Base-by-base conservation (phyloP, 495 filamentous ascomycete species). In the Hypoxylon perforatum region DNA sequence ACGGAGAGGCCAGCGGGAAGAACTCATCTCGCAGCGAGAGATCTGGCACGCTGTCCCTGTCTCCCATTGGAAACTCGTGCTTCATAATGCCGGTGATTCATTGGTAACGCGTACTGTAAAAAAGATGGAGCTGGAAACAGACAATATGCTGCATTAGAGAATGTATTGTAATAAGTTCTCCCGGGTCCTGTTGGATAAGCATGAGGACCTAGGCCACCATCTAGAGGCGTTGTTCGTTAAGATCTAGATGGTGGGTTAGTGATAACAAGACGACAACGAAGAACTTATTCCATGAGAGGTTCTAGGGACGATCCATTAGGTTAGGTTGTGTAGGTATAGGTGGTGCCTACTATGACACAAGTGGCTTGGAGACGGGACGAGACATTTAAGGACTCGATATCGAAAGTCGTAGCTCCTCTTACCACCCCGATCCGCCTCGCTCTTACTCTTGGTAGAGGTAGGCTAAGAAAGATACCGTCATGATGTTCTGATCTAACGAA, bases 1-100 rank as follows among this genome's bases (percentile, higher is more conserved):
- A 69, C 14, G 66, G 70, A 36, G 70, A 54, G 38, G 61, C 60
- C 46, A 64, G 50, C 19, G 72, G 70, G 10, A 61, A 68, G 25
- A 48, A 39, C 42, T 67, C 72, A 33, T 68, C 61, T 21, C 63
- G 61, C 8, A 73, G 48, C n/a, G 38, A 18, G 30, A 73, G 53
- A 56, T 54, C 33, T 45, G 63, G 57, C 48, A 49, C 56, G 53
- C 25, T 28, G 25, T 7, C 14, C 39, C 60, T 65, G 45, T 54
- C 63, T 19, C 36, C 45, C 54, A 42, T 25, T 36, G 57, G 57
- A 41, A 60, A 49, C 25, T 69, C 50, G 19, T 52, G 44, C 45
- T 42, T 64, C 45, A 36, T 52, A 44, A 69, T 69, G 41, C 21
- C 25, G 18, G 33, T 44, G 33, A 12, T 36, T 64, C 66, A 69